These are phyloP conservation scores for Elaeagnus macrophylla DNA, from an alignment of 306 rosid species.

Conservation along the genomic window DNA sequence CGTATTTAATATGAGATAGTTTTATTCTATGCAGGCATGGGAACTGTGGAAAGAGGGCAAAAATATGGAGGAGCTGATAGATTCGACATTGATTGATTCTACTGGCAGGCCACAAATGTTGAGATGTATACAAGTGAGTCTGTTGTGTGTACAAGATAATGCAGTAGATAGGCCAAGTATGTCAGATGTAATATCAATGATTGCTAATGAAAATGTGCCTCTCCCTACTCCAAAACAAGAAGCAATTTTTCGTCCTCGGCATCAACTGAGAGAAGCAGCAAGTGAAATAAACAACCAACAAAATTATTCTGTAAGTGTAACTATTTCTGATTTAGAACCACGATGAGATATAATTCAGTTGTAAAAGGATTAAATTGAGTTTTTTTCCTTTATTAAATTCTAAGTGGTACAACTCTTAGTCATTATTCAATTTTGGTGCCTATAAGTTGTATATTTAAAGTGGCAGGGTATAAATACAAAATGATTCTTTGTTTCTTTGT, in stretches of 20 bases:
- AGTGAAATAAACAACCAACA: background rate
- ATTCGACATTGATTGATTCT: background rate
- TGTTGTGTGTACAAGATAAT: slow-evolving; percentile 3
- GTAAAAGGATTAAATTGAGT: no score
- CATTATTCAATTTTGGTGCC: no score
- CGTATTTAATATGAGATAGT: no score
- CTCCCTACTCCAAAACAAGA: background rate
- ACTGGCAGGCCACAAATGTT: background rate
- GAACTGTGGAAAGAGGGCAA: slow-evolving; percentile 3
- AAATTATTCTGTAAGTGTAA: background rate
- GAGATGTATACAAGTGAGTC: slow-evolving; percentile 2
- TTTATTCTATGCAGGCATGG: slow-evolving; percentile 3
- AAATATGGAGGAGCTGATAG: slow-evolving; percentile 2
- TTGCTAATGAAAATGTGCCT: background rate
- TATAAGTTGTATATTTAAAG: no score
- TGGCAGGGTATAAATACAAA: no score
- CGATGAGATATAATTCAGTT: background rate
- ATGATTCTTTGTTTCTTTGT: no score
- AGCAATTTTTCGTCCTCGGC: background rate
- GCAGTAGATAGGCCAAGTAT: slow-evolving; percentile 3
- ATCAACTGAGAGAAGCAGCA: background rate
- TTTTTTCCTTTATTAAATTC: background rate
- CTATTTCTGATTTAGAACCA: background rate
- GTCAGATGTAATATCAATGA: background rate
- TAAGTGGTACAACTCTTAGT: background rate